A percentile compares a stretch with the other conserved stretches of the same genome.
Evolutionary conservation across 345 rosid genomes (phyloP).

Genomic region (Salix caprea): DNA sequence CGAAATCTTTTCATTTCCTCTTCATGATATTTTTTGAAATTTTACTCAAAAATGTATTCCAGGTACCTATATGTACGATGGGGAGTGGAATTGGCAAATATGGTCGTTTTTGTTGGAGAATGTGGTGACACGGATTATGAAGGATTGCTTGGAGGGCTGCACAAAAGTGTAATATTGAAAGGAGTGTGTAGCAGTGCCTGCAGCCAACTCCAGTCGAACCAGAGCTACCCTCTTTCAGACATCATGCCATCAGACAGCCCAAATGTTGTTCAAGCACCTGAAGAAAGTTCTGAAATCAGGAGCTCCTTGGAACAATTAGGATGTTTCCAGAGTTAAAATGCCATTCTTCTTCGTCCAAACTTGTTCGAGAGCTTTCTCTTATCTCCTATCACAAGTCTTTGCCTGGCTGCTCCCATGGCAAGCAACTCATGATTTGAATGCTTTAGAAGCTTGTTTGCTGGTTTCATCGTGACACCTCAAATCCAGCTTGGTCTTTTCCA

Average conservation of each 20-base stretch:
- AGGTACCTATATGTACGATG: slow-evolving; percentile 92
- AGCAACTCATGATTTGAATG: not conserved
- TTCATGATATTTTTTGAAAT: not conserved
- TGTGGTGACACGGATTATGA: slow-evolving; percentile 95
- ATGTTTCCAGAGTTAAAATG: slow-evolving; percentile 14
- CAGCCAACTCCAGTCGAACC: slow-evolving; percentile 54
- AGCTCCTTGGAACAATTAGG: slow-evolving; percentile 56
- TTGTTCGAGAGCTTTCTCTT: not conserved
- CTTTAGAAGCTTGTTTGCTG: not conserved
- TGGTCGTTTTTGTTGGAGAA: slow-evolving; percentile 90
- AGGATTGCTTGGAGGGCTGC: slow-evolving; percentile 84
- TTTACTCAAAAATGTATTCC: slow-evolving; percentile 11
- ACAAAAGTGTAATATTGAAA: slow-evolving; percentile 63
- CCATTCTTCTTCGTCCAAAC: not conserved
- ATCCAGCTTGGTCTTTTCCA: not conserved
- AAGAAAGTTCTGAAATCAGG: slow-evolving; percentile 44
- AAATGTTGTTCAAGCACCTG: slow-evolving; percentile 51
- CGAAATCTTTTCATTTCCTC: not conserved
- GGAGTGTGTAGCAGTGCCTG: slow-evolving; percentile 58
- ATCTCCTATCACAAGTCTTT: not conserved
- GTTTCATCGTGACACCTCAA: not conserved
- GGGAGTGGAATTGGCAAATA: slow-evolving; percentile 76
- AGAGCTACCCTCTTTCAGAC: slow-evolving; percentile 78
- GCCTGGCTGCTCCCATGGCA: not conserved
- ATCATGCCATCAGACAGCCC: slow-evolving; percentile 68